A percentile compares a stretch with the other conserved stretches of the same genome.
phyloP scores from a whole-genome alignment of 176 grass and related monocot species.

The Alloteropsis semialata region DNA sequence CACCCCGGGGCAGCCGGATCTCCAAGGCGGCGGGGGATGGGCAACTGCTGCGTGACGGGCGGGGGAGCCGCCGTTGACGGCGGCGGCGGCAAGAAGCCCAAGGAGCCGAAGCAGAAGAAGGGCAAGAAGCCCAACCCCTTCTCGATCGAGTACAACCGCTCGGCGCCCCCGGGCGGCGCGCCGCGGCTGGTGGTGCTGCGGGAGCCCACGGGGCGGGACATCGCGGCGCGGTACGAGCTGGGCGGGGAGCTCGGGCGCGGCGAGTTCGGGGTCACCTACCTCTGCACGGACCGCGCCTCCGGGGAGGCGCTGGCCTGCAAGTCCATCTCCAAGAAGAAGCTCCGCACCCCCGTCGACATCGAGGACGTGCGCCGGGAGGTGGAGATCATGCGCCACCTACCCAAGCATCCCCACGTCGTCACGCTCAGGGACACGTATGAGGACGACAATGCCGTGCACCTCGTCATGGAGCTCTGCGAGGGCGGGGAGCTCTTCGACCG shows the following conservation, averaged over 20 bases:
- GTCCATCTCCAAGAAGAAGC: constrained; percentile 95
- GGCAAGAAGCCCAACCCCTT: constrained; percentile 80
- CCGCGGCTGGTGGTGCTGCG: constrained; percentile 46
- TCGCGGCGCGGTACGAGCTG: constrained; percentile 66
- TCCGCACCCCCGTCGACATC: constrained; percentile 70
- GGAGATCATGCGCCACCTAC: constrained; percentile 75
- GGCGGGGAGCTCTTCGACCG: constrained; percentile 87
- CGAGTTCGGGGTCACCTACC: constrained; percentile 92
- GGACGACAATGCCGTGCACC: constrained; percentile 76
- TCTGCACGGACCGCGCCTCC: constrained; percentile 62
- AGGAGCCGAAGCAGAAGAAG: constrained; percentile 56
- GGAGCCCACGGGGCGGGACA: constrained; percentile 58
- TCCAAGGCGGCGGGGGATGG: constrained; percentile 38
- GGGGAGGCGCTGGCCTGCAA: constrained; percentile 64
- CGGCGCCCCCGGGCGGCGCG: constrained; percentile 1
- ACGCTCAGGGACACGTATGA: constrained; percentile 78
- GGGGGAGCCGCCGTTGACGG: background rate
- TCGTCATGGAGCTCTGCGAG: constrained; percentile 93
- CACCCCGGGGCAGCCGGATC: background rate
- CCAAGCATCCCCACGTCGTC: constrained; percentile 76
- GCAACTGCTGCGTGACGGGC: constrained; percentile 70
- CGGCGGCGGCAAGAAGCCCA: constrained; percentile 25
- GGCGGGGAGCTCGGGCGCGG: constrained; percentile 79
- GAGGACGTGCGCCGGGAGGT: constrained; percentile 88
- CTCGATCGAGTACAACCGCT: constrained; percentile 80